Evolutionary conservation across 306 rosid genomes (phyloP).

Genomic region (Bauhinia variegata): DNA sequence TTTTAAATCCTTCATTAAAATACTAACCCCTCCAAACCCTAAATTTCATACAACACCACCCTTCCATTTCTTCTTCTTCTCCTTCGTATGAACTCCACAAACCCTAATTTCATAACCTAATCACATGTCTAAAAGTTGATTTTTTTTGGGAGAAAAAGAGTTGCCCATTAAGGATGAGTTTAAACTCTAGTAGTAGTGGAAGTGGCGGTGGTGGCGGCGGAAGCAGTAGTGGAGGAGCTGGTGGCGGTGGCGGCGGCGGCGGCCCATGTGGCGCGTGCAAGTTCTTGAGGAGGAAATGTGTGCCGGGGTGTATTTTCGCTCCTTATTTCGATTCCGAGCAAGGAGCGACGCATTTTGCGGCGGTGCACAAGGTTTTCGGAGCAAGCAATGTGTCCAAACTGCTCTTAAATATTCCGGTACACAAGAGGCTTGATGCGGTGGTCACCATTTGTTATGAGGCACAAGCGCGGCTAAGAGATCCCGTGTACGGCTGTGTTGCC

Average conservation of each 20-base stretch:
- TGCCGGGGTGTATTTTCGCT: slow-evolving; percentile 77
- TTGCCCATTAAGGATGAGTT: slow-evolving; percentile 48
- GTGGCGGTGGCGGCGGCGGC: slow-evolving; percentile 52
- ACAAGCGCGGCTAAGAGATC: slow-evolving; percentile 86
- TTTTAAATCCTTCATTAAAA: slow-evolving; percentile 41
- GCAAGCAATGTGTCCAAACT: slow-evolving; percentile 95
- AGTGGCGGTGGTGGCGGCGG: slow-evolving; percentile 26
- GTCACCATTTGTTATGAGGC: slow-evolving; percentile 90
- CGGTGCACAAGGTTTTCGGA: slow-evolving; percentile 93
- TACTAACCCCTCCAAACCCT: slow-evolving; percentile 60
- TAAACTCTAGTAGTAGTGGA: slow-evolving; percentile 50
- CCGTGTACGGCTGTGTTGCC: slow-evolving; percentile 90
- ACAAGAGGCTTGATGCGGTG: slow-evolving; percentile 81
- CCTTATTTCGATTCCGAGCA: slow-evolving; percentile 95
- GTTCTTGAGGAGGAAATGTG: slow-evolving; percentile 84
- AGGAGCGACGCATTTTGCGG: slow-evolving; percentile 86
- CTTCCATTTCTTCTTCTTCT: slow-evolving; percentile 10
- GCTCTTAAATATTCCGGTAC: slow-evolving; percentile 72
- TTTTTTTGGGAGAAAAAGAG: not conserved
- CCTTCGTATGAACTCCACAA: slow-evolving; percentile 22
- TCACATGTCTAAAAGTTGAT: not conserved
- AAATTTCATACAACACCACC: slow-evolving; percentile 25
- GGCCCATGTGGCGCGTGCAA: slow-evolving; percentile 98
- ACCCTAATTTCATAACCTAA: slow-evolving; percentile 32
- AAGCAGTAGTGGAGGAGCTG: not conserved